Evolutionary conservation across 2,329 filamentous ascomycete species (phyloP).

Genomic region (Dryadomyces quercivorus): DNA sequence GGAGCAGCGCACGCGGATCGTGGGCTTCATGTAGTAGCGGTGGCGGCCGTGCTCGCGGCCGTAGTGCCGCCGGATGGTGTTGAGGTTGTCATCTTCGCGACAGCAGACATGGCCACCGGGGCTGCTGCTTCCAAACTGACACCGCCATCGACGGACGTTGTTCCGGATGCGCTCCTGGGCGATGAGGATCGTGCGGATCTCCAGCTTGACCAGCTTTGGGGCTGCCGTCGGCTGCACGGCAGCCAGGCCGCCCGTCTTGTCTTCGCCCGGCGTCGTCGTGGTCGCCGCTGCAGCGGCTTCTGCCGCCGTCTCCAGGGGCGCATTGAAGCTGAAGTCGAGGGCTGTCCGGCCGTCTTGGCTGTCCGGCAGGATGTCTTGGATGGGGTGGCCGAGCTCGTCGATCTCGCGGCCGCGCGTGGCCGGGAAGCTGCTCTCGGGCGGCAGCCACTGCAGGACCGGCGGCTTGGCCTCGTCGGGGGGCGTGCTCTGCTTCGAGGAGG

Average conservation of each 20-base stretch:
- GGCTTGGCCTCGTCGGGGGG: not conserved
- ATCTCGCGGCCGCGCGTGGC: not conserved
- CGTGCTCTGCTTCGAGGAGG: not conserved
- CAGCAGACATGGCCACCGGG: slow-evolving; percentile 5
- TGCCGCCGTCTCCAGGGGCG: not conserved
- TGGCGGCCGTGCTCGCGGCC: slow-evolving; percentile 12
- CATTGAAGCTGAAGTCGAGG: not conserved
- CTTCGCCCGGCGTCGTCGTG: not conserved
- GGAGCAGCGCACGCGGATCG: slow-evolving; percentile 5
- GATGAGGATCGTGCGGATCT: slow-evolving; percentile 7
- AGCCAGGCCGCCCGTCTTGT: not conserved
- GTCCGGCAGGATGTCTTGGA: not conserved
- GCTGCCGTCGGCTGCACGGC: not conserved
- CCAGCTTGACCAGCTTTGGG: slow-evolving; percentile 4
- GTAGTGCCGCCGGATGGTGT: slow-evolving; percentile 13
- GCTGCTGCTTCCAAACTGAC: slow-evolving; percentile 7
- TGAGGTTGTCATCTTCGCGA: slow-evolving; percentile 11
- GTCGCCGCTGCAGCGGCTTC: not conserved
- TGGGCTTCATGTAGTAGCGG: slow-evolving; percentile 7
- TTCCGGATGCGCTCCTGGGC: slow-evolving; percentile 7
- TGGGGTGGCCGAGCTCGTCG: slow-evolving; percentile 1
- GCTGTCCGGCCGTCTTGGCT: not conserved
- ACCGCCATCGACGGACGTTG: slow-evolving; percentile 9
- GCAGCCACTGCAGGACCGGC: not conserved
- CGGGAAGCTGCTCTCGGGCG: not conserved